Base-by-base conservation (phyloP, 2,329 filamentous ascomycete species). In the Canariomyces notabilis region DNA sequence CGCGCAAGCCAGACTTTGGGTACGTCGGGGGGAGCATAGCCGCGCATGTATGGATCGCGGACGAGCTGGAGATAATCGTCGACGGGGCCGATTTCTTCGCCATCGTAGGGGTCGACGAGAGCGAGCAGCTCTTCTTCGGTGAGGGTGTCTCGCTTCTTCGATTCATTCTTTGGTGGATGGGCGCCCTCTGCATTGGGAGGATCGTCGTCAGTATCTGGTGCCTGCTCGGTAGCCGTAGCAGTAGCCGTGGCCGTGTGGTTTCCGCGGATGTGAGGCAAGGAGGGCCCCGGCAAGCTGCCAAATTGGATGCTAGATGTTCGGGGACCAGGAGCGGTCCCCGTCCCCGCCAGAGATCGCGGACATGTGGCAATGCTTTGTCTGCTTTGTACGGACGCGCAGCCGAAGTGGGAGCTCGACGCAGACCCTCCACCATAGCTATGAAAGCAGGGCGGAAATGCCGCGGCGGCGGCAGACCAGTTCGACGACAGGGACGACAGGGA, bases 1-100 rank as follows among this genome's bases (percentile, higher is more conserved):
- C 79, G 71, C 2, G 77, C 79, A 9, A 82, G 63, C 3, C 60
- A 64, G 5, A 81, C 52, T 6, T 67, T 64, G 0, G 75, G 75
- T 0, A 69, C 72, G 44, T 76, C 69, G 2, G 74, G 61, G 6
- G 65, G 66, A 7, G 78, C 77, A 55, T 79, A 80, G 12, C 74
- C 70, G 23, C 74, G 68, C 39, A 73, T 66, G 51, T 75, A 79
- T 0, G 77, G 78, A 48, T 80, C 75, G 19, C 67, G 68, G 37
- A 78, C 59, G 36, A 72, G 70, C 26, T 73, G 64, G 34, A 81
- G 63, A 50, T 80, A 71, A 21, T 80, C 75, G 12, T 80, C 71
- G 9, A 76, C 72, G 5, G 67, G 67, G 15, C 54, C 54, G n/a
- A 52, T 36, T 15, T 66, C 66, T 38, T 69, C 69, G 35, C 69